Base-by-base conservation (phyloP, 345 rosid species). In the Citrus reticulata region DNA sequence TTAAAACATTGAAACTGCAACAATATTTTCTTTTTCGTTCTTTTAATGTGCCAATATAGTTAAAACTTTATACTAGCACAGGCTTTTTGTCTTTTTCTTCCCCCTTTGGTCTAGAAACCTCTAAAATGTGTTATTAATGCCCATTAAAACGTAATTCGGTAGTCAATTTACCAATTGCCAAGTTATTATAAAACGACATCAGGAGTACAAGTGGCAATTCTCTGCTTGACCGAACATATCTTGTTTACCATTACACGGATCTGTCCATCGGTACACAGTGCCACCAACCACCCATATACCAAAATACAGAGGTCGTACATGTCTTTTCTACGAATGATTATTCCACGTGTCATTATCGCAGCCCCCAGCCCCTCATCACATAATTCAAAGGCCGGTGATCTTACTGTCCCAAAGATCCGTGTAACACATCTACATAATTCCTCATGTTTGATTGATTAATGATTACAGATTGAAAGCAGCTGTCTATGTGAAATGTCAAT, bases 171-270 rank as follows among this genome's bases (percentile, higher is more conserved):
- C 7, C 19, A 29, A 29, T 65, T 65, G 68, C 70, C 82, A 42
- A 55, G 75, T 68, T 62, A 68, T 27, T 27, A 24, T 16, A 59
- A 68, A 19, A 68, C 35, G 59, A 57, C 62, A 32, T 9, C 27
- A 42, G 34, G 25, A 78, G 57, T 39, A 76, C 75, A 71, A 72
- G 68, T 76, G 19, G 72, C 73, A 75, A 46, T 17, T 39, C 11
- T 25, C 7, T 6, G n/a, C 17, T 63, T 24, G 16, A 63, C 7
- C 46, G 32, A 49, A 22, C 58, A 24, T 54, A 19, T 35, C 40
- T 25, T 69, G 17, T 68, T 68, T 46, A 0, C 51, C 51, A 0
- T 64, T 61, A 66, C 55, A 40, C 5, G 37, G 35, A 19, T 27
- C 10, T 40, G 11, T 27, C 24, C 46, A 6, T 32, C 20, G 17